Evolutionary conservation across 2,329 filamentous ascomycete species (phyloP), one percentile per base, ranked within the genome.

Genomic region (Penicillium sp.): DNA sequence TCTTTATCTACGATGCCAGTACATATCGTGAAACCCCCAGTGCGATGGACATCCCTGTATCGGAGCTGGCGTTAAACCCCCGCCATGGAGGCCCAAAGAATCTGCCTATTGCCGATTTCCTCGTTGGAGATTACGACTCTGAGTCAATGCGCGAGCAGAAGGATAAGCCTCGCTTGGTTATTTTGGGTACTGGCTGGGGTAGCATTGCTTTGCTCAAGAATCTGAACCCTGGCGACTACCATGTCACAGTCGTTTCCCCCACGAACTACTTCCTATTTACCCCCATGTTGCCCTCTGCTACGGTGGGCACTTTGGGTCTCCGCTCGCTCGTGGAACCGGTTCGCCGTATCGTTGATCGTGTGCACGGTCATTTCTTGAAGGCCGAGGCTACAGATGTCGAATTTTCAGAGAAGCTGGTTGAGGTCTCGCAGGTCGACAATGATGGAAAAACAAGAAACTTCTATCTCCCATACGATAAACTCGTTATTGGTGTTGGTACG

Each of bases 241-340:
- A 99, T 73, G 88, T 99, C 63, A 97, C 93, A 4, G 89, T 99
- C 37, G 88, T 99, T 42, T 96, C 92, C 12, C 93, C 94, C 0
- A 89, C 89, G 33, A 97, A 97, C 68, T 96, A 97, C 77, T 99
- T 99, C 77, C 78, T 99, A 29, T 99, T 99, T 74, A 99, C 94
- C 2, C 94, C 94, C 0, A 97, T 99, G 92, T 81, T 99, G 42
- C 94, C 94, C 1, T 96, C 92, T 31, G 95, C 94, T 7, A 99
- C 95, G 0, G 94, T 99, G 6, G 95, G 95, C 12, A 99, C 94
- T 0, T 80, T 99, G 29, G 93, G 96, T 69, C 79, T 97, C 67
- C 83, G 93, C 61, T 96, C 92, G 48, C 80, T 99, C 55, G 91
- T 97, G 40, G 94, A 99, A 74, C 94, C 94, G 0, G 90, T 99